Conservation (phyloP, 2,329 filamentous ascomycete species). For the Teratosphaeria gauchensis region DNA sequence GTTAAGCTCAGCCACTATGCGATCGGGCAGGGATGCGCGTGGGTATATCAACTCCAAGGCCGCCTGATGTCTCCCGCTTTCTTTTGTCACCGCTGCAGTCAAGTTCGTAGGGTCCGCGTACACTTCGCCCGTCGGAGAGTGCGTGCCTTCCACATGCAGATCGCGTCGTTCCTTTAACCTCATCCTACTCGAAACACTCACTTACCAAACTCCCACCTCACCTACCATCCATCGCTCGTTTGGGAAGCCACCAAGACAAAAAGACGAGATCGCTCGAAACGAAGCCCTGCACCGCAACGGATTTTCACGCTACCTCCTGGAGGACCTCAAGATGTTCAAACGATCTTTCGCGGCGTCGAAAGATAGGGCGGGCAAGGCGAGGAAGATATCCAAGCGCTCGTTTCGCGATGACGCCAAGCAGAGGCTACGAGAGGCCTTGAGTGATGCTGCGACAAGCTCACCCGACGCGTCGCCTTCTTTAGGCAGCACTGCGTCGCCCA, state of each 20-base stretch:
- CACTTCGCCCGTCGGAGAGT: constrained; percentile 1
- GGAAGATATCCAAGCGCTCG: constrained; percentile 66
- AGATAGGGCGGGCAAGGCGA: constrained; percentile 80
- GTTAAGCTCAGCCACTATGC: not conserved
- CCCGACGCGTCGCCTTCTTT: constrained; percentile 29
- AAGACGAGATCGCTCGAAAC: constrained; percentile 10
- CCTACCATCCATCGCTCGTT: constrained; percentile 43
- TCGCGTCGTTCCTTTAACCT: constrained; percentile 41
- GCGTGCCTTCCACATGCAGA: constrained; percentile 29
- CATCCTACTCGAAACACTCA: constrained; percentile 28
- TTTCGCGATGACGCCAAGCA: constrained; percentile 70
- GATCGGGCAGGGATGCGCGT: not conserved
- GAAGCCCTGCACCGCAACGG: not conserved
- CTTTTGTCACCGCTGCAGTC: constrained; percentile 24
- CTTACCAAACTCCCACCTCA: constrained; percentile 21
- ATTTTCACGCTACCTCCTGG: not conserved
- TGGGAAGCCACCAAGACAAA: constrained; percentile 12
- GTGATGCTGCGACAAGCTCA: constrained; percentile 39
- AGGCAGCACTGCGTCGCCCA: constrained; percentile 31
- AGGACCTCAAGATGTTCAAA: constrained; percentile 66
- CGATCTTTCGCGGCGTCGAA: constrained; percentile 74
- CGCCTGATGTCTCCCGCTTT: not conserved
- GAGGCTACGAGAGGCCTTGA: constrained; percentile 79
- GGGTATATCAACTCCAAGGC: not conserved
- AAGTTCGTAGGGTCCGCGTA: constrained; percentile 16